A percentile compares a stretch with the other conserved stretches of the same genome.
phyloP scores from a whole-genome alignment of 208 protist genomes.

The Plasmodiophora brassicae region DNA sequence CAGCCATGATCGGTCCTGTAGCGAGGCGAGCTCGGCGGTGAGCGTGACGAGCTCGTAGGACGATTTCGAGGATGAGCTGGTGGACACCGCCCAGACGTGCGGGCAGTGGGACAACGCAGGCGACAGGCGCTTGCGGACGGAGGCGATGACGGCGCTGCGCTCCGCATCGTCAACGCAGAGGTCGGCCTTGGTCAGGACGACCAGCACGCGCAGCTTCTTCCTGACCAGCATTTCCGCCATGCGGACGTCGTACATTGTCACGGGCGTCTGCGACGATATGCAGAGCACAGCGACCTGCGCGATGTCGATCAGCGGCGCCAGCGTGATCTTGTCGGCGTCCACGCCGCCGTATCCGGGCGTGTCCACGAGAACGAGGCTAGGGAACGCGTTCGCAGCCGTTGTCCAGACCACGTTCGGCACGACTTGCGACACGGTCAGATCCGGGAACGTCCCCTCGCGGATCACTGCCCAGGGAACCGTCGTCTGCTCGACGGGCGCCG shows the following conservation, averaged over 20 bases:
- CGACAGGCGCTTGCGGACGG: not conserved
- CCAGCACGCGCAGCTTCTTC: not conserved
- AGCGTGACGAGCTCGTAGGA: not conserved
- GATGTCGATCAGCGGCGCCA: not conserved
- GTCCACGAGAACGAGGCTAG: not conserved
- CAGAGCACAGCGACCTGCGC: not conserved
- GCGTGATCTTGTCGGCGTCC: not conserved
- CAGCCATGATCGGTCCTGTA: not conserved
- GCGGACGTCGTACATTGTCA: not conserved
- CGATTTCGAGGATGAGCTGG: not conserved
- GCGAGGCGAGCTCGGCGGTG: not conserved
- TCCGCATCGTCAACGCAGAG: not conserved
- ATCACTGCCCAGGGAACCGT: not conserved
- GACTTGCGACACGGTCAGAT: not conserved
- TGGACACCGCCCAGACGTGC: not conserved
- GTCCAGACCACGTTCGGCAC: not conserved
- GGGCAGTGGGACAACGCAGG: not conserved
- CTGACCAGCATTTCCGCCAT: not conserved
- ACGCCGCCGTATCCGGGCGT: constrained; percentile 22
- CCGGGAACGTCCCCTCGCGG: not conserved
- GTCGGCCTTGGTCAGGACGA: constrained; percentile 19
- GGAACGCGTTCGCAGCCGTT: not conserved
- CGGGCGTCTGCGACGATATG: constrained; percentile 4
- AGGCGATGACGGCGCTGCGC: not conserved
- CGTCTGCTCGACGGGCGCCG: constrained; percentile 16